Conservation (phyloP, 805 yeast genomes). For the Spencermartinsiella europaea region DNA sequence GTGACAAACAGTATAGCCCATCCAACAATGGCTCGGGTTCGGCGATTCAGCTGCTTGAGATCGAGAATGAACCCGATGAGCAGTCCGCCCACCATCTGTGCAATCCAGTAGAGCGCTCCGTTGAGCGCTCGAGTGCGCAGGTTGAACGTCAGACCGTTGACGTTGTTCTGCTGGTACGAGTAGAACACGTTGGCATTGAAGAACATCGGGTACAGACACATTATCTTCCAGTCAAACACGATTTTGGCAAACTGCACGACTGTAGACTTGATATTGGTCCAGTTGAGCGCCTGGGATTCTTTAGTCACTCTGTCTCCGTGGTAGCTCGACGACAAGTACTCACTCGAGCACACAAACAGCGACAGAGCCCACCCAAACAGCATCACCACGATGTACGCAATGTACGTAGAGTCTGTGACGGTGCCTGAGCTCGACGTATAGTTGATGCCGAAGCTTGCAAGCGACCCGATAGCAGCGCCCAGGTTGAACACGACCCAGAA, state of each 20-base stretch:
- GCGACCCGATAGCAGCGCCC: conserved; percentile 56
- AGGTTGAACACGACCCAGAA: conserved; percentile 59
- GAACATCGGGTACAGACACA: conserved; percentile 54
- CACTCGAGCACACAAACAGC: conserved; percentile 40
- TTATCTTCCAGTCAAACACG: conserved; percentile 40
- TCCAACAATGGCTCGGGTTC: conserved; percentile 42
- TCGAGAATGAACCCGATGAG: conserved; percentile 47
- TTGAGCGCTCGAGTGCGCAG: conserved; percentile 57
- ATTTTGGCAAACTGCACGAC: conserved; percentile 33
- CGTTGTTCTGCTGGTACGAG: conserved; percentile 57
- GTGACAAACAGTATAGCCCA: conserved; percentile 36
- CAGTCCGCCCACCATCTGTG: conserved; percentile 55
- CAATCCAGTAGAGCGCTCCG: conserved; percentile 56
- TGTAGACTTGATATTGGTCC: conserved; percentile 41
- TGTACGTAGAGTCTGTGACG: conserved; percentile 46
- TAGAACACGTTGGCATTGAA: conserved; percentile 62
- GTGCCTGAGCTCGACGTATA: conserved; percentile 31
- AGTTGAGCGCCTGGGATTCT: conserved; percentile 40
- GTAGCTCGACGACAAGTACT: conserved; percentile 44
- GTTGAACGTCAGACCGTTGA: conserved; percentile 51
- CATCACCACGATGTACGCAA: conserved; percentile 51
- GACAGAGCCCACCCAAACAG: conserved; percentile 43
- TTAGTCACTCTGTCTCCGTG: conserved; percentile 3
- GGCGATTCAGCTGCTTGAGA: conserved; percentile 37
- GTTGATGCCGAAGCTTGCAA: conserved; percentile 52